Base-by-base conservation (phyloP, 1,284 basidiomycete species). In the Ganoderma leucocontextum region DNA sequence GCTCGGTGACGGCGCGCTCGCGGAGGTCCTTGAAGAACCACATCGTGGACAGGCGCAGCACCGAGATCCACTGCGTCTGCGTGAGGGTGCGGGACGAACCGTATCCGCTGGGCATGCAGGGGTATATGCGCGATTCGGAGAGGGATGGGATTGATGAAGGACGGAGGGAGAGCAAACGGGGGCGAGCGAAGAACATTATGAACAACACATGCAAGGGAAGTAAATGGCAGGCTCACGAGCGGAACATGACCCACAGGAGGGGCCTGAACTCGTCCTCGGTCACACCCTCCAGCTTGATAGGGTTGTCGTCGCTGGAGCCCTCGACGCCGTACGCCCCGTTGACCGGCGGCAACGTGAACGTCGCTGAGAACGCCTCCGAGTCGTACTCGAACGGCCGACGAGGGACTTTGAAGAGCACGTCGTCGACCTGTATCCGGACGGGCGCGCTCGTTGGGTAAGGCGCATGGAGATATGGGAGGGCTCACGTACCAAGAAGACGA, bases 341-440 rank as follows among this genome's bases (percentile, higher is more conserved):
- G 7, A 29, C 41, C 6, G 29, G 17, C 7, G 63, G 70, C 3
- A 69, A 57, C 7, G 47, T 39, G 57, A 73, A 70, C 22, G 62
- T 67, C n/a, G 60, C 42, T 1, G 22, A 29, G 61, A 71, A 70
- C 4, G 62, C 61, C n/a, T 33, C 33, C 1, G 72, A 73, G 13
- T 69, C 68, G 6, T 67, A 52, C 44, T 67, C 70, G 22, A 72
- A 69, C 25, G 68, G 52, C 7, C 66, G 65, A 6, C 70, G 65
- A 15, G 66, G 64, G 41, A 69, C 66, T 39, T 68, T 67, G 59
- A 72, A 66, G 12, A 63, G 61, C 0, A 63, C 59, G 8, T 19
- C 41, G 1, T 49, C 59, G 25, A 65, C 64, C 62, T 65, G 39
- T 7, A 17, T 17, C 17, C 4, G 9, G 36, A 36, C 22, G 35